A percentile compares a stretch with the other conserved stretches of the same genome.
These are phyloP conservation scores for Brettanomyces bruxellensis DNA, from an alignment of 805 yeast species.

Conservation along the genomic window DNA sequence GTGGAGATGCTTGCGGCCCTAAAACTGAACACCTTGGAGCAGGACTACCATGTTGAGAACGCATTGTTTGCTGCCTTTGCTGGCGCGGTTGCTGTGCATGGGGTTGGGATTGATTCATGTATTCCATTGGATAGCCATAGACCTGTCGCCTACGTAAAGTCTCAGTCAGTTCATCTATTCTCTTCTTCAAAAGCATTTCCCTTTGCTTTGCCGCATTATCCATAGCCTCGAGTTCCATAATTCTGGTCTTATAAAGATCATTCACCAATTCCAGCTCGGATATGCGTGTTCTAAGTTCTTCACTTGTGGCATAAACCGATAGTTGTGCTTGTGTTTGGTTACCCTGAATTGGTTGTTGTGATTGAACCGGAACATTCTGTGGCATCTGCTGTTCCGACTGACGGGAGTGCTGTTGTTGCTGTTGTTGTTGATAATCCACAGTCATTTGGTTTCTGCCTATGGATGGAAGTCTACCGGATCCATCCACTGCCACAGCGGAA, in stretches of 20 bases:
- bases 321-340: no score
- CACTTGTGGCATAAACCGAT: conserved; percentile 5
- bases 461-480: background rate
- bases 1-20: background rate
- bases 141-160: conserved; percentile 4
- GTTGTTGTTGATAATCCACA: conserved; percentile 2
- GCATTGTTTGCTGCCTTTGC: conserved; percentile 1
- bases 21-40: background rate
- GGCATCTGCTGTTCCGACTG: conserved; percentile 3
- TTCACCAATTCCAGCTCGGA: conserved; percentile 86
- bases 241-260: conserved; percentile 76
- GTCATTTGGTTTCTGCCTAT: background rate
- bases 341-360: conserved; percentile 1
- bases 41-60: conserved; percentile 1
- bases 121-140: conserved; percentile 1
- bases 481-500: background rate
- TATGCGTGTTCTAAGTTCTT: conserved; percentile 60
- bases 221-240: conserved; percentile 71
- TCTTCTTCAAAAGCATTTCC: conserved; percentile 36
- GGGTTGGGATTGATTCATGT: background rate
- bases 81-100: background rate
- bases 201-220: conserved; percentile 46
- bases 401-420: conserved; percentile 2
- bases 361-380: conserved; percentile 1
- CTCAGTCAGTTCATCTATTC: conserved; percentile 34